A percentile compares a stretch with the other conserved stretches of the same genome.
These are phyloP conservation scores for Cornus kousa DNA, from an alignment of 148 eudicot species.

Conservation along the genomic window DNA sequence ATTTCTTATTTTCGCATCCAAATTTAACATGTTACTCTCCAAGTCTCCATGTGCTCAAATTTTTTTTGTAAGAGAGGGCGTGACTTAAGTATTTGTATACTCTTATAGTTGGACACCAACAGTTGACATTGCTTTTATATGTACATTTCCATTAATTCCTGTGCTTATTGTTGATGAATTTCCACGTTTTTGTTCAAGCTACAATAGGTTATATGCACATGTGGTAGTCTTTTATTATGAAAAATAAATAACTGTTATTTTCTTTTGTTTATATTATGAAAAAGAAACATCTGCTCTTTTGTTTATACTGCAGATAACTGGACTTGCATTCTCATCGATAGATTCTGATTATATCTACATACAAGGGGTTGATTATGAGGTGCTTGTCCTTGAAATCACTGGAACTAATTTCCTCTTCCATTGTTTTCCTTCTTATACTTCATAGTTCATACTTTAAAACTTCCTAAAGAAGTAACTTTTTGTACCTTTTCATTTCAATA, in stretches of 20 bases:
- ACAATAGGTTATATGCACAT: background rate
- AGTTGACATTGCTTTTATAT: background rate
- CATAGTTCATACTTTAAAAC: background rate
- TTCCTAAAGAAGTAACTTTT: background rate
- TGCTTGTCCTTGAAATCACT: conserved; percentile 15
- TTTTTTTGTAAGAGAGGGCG: too few relatives aligned
- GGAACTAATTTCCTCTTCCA: background rate
- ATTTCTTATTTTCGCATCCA: too few relatives aligned
- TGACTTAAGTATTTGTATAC: too few relatives aligned
- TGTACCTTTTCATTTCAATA: background rate
- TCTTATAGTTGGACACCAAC: too few relatives aligned
- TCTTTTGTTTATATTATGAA: background rate
- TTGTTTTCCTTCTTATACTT: background rate
- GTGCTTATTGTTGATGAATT: background rate
- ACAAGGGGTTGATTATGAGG: conserved; percentile 82
- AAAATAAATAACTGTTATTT: background rate
- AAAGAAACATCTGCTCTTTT: too few relatives aligned
- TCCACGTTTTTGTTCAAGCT: background rate
- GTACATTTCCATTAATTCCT: background rate
- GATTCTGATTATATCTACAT: conserved; percentile 54
- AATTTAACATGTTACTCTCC: too few relatives aligned
- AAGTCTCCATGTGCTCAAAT: too few relatives aligned
- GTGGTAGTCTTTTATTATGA: background rate
- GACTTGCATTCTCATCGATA: conserved; percentile 61
- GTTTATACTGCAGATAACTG: conserved; percentile 56